These are phyloP conservation scores for Coemansia sp. DNA, from an alignment of 192 early-diverging fungal species.

Conservation along the genomic window DNA sequence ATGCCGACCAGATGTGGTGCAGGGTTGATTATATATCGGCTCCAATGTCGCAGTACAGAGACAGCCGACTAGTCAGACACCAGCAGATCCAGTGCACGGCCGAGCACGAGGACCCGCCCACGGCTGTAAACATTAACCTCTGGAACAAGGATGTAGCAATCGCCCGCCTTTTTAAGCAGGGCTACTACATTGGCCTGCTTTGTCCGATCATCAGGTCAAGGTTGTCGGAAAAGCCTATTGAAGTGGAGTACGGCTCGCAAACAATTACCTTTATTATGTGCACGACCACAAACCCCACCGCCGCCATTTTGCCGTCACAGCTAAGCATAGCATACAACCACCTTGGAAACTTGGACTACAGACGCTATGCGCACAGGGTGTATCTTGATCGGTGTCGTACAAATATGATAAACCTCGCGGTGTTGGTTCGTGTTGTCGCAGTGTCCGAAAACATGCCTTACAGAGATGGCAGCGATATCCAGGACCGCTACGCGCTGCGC, in stretches of 20 bases:
- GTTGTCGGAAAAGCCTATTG: neutral
- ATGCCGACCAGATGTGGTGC: constrained; percentile 52
- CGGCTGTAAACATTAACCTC: constrained; percentile 20
- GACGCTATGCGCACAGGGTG: constrained; percentile 29
- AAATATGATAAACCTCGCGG: constrained; percentile 35
- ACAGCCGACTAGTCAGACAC: constrained; percentile 3
- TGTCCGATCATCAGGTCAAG: constrained; percentile 18
- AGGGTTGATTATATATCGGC: constrained; percentile 17
- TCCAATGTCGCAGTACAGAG: neutral
- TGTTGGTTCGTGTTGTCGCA: constrained; percentile 41
- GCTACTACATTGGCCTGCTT: constrained; percentile 39
- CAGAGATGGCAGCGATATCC: neutral
- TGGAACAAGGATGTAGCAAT: constrained; percentile 30
- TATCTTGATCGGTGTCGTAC: constrained; percentile 29
- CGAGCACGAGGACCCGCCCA: constrained; percentile 29
- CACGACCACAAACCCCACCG: neutral
- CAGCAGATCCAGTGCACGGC: constrained; percentile 15
- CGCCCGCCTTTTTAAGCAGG: constrained; percentile 25
- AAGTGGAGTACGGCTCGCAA: constrained; percentile 37
- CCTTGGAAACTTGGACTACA: constrained; percentile 39
- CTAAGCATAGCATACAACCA: constrained; percentile 33
- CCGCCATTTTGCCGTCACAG: constrained; percentile 14
- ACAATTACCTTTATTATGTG: constrained; percentile 45
- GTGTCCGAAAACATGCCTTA: constrained; percentile 45
- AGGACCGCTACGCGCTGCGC: constrained; percentile 42